Base-by-base conservation (phyloP, 768 basidiomycete species). In the Mycena chlorophos region DNA sequence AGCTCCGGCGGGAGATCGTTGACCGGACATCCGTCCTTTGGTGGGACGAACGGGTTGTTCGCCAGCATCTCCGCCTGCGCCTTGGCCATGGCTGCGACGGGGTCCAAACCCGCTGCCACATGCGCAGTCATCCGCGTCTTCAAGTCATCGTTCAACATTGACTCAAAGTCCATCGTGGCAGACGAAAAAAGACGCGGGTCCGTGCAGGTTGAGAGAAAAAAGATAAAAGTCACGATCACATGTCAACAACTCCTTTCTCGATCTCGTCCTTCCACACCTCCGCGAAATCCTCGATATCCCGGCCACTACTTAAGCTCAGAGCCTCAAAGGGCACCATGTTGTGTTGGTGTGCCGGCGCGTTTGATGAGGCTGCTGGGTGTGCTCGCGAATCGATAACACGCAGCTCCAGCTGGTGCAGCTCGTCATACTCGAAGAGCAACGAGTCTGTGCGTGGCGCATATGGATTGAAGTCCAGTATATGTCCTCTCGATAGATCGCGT, bases 241-340 rank as follows among this genome's bases (percentile, higher is more conserved):
- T 45, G 55, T 12, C 28, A 27, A 34, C 50, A 30, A 65, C 5
- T 54, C 64, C 63, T 54, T 68, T 69, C 55, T 71, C 63, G 1
- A 90, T 69, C 56, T 82, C 77, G 20, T 84, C 77, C 65, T 79
- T 74, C 85, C 84, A 88, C 10, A 75, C 67, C 17, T 83, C 77
- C 3, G 87, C 83, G 69, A 97, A 97, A 49, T 88, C 87, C 23
- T 80, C 75, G 22, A 93, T 80, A 58, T 79, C 80, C 47, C 79
- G 76, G 3, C 94, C 95, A 48, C 79, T 80, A 62, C 92, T 87
- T 65, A 97, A 69, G 48, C 77, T 80, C n/a, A 96, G 72, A 3
- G 89, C 91, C 65, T 98, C 95, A 46, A 93, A 79, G 8, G 95
- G 96, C 28, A 95, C 78, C 87, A 94, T 95, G 64, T 94, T 96